Evolutionary conservation across 495 filamentous ascomycete species (phyloP), one percentile per base, ranked within the genome.

Genomic region (Trichoderma orchidacearum): DNA sequence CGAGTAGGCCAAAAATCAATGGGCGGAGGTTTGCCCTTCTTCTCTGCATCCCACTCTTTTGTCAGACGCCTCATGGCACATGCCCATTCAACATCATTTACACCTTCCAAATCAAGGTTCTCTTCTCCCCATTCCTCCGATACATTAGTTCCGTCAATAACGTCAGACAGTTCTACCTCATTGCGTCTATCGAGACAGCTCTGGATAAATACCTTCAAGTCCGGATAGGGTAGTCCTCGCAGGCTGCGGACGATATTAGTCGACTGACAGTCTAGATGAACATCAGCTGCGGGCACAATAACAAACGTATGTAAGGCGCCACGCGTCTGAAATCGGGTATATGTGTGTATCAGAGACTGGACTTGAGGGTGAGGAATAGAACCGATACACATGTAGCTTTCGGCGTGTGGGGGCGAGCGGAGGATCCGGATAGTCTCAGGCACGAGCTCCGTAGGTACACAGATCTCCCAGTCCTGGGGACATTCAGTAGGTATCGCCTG

Each of bases 131-230:
- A 72, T 60, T 69, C 62, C 57, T 69, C 64, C 18, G 69, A 66
- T 48, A 72, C 59, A 59, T 72, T 63, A 27, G 62, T 64, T 45
- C 68, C 69, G 60, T 72, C 69, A 52, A 72, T 65, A 41, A 69
- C 60, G 60, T 72, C 69, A 32, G 60, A 63, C 21, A 72, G 67
- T 25, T 65, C 59, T 18, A 71, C 59, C 34, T 63, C 61, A 55
- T 68, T 58, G 57, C 62, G 59, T 55, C 57, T 71, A 53, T 70
- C 69, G 56, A 72, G 58, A 56, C 61, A 65, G 53, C 69, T 72
- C 38, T 72, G 68, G 56, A 66, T 62, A 54, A 67, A 61, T 23
- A 63, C 61, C 25, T 61, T 59, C 36, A 72, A 60, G 54, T 62
- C 68, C 13, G 69, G 69, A 53, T 70, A 71, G 9, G 69, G 69